phyloP scores from a whole-genome alignment of 2,329 filamentous ascomycete species.

The Phoma sp. region DNA sequence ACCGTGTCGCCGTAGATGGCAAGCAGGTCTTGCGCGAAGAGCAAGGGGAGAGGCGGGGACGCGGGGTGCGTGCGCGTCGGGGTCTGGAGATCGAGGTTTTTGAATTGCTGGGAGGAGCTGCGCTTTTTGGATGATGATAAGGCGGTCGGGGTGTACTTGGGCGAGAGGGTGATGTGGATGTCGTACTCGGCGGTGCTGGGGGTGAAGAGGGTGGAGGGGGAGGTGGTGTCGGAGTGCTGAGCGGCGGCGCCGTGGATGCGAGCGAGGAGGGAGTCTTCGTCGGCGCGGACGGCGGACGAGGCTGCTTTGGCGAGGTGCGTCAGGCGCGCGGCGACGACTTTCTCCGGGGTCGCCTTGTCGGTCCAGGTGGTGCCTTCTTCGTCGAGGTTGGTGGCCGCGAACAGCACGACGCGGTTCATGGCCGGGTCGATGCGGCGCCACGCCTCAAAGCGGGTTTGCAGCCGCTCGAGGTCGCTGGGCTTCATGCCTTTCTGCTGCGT shows the following conservation, averaged over 20 bases:
- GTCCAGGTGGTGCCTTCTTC: constrained; percentile 81
- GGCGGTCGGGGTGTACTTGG: constrained; percentile 52
- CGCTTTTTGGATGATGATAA: constrained; percentile 24
- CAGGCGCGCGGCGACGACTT: constrained; percentile 84
- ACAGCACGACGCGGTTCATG: constrained; percentile 82
- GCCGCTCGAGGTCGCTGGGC: constrained; percentile 63
- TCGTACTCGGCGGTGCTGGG: constrained; percentile 79
- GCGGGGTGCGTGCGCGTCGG: constrained; percentile 35
- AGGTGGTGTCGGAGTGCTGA: neutral
- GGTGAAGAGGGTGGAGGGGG: constrained; percentile 69
- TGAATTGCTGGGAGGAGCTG: constrained; percentile 63
- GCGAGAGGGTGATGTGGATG: constrained; percentile 75
- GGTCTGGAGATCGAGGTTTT: constrained; percentile 73
- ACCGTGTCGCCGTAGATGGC: constrained; percentile 70
- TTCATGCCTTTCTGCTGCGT: constrained; percentile 54
- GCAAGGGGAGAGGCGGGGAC: constrained; percentile 65
- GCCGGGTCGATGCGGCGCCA: constrained; percentile 88
- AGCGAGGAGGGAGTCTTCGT: constrained; percentile 57
- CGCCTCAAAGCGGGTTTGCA: constrained; percentile 75
- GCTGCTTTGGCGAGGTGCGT: constrained; percentile 81
- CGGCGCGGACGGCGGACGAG: constrained; percentile 53
- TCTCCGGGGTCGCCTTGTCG: constrained; percentile 70
- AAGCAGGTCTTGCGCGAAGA: constrained; percentile 72
- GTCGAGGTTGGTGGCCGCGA: constrained; percentile 82
- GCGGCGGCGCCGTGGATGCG: constrained; percentile 17